Conservation (phyloP, 225 moss, liverwort and hornwort genomes). For the Anthoceros angustus region DNA sequence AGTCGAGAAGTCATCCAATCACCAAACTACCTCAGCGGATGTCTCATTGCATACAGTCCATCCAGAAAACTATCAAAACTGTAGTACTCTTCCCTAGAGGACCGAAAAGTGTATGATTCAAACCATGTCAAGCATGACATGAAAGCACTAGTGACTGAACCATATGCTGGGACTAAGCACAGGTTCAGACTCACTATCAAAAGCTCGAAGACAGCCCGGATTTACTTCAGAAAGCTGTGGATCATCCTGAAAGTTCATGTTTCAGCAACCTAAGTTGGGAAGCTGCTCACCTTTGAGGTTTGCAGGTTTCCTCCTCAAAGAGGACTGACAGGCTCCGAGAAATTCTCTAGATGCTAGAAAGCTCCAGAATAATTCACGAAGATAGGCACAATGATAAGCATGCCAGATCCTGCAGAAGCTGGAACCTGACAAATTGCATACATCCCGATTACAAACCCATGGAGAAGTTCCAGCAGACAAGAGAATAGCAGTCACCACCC, state of each 20-base stretch:
- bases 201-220: not conserved
- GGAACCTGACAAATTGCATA: not conserved
- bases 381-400: not conserved
- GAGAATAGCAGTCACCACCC: not conserved
- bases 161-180: too few relatives aligned
- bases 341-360: not conserved
- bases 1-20: too few relatives aligned
- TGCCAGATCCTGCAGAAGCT: not conserved
- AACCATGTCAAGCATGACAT: too few relatives aligned
- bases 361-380: too few relatives aligned
- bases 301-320: not conserved
- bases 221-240: not conserved
- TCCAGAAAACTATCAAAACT: too few relatives aligned
- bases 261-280: not conserved
- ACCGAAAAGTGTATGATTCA: too few relatives aligned
- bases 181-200: too few relatives aligned
- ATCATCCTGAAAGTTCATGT: not conserved
- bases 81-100: too few relatives aligned
- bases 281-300: conserved; percentile 2
- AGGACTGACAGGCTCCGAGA: not conserved
- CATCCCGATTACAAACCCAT: not conserved
- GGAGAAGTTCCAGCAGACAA: not conserved
- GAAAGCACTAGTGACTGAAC: too few relatives aligned
- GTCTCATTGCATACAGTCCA: too few relatives aligned
- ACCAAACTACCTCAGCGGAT: too few relatives aligned